Evolutionary conservation across 768 basidiomycete species (phyloP), one percentile per base, ranked within the genome.

Genomic region (Hericium rajendrae): DNA sequence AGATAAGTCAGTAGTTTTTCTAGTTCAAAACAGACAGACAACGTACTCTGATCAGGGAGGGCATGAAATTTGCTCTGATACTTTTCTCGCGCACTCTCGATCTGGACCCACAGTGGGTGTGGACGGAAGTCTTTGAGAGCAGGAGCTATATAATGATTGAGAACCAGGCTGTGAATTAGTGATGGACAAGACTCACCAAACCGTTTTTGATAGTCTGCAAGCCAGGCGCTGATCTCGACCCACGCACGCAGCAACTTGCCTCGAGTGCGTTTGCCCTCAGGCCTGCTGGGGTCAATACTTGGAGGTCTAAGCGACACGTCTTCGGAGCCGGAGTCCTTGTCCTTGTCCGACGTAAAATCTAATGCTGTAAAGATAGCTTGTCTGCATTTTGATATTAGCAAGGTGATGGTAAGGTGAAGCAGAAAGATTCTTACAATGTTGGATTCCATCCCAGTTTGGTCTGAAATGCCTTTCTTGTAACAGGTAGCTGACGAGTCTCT

Each of bases 41-140:
- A 62, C 82, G 61, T 64, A 90, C 89, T 84, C 68, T 91, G 89
- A 58, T 84, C 82, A 28, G 83, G 80, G 70, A 90, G 87, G 6
- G 88, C 85, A 16, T 89, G 89, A 52, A 91, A 79, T 0, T 77
- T 85, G 48, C 68, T 74, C 67, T 88, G 87, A 68, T 84, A 85
- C 77, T 83, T 80, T 63, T 89, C 87, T 39, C 86, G 74, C 6
- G 76, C 84, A 60, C 73, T 76, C 37, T 85, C 79, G 38, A 81
- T 70, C 57, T 77, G 78, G 15, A 85, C 76, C 69, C 76, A 76
- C 2, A 76, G 59, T 55, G 67, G 73, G 51, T 73, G 71, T 22
- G 70, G 68, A 38, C 63, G 74, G 58, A 72, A 61, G 11, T 78
- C 74, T 57, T 78, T 78, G 39, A 83, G 69, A n/a, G 72, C 68